Base-by-base conservation (phyloP, 768 basidiomycete species). In the Amanita rubescens region DNA sequence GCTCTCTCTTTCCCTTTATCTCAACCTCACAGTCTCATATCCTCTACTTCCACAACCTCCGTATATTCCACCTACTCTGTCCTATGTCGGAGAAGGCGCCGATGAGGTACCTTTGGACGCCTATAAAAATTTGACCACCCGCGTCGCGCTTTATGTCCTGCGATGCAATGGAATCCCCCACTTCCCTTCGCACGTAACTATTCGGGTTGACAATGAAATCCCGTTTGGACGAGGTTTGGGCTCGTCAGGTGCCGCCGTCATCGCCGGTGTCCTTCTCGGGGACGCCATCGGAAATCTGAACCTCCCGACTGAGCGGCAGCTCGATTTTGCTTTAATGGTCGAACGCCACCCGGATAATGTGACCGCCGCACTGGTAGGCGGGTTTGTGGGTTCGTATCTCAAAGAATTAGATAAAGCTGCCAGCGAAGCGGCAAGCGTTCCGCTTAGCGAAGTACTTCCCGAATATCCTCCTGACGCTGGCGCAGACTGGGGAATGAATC, bases 261-360 rank as follows among this genome's bases (percentile, higher is more conserved):
- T 99, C 62, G 95, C 94, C 1, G 96, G 96, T 38, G 94, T 96
- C 32, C 77, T 95, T 30, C 80, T 99, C 42, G 96, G 85, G 33
- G 80, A 93, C 63, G 76, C 81, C n/a, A 75, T 98, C 20, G 95
- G 90, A 14, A 59, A 78, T 15, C 79, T 98, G 56, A 64, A 76
- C 20, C 81, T 98, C 10, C 68, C 87, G 12, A 73, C 67, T 25
- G 78, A 76, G 39, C 82, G 96, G 22, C 73, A 95, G 61, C 81
- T 98, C 56, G 96, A 99, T 71, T 95, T 90, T 64, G 94, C 95
- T 1, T 77, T 99, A 51, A 99, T 99, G 96, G 94, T 99, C 63
- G 96, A 99, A 71, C 80, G 96, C 15, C 96, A 99, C 66, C 96
- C 96, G 14, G 96, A 99, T 70, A 99, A 99, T 67, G 94, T 99